Evolutionary conservation across 306 rosid genomes (phyloP), one percentile per base, ranked within the genome.

Genomic region (Macrotyloma uniflorum): DNA sequence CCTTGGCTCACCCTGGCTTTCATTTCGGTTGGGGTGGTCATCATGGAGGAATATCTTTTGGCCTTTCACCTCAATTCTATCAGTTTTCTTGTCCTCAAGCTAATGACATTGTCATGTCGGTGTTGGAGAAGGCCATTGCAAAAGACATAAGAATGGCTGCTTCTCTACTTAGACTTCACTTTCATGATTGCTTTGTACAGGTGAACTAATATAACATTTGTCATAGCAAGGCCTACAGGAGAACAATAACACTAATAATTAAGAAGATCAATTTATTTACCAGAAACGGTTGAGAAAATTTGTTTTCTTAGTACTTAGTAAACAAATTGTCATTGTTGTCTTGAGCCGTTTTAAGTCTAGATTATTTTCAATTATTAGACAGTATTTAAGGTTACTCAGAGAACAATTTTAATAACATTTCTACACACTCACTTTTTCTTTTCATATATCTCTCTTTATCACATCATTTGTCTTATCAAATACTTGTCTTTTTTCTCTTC

Each of bases 131-230:
- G 61, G 91, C 93, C 85, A 83, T 93, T 66, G 71, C 90, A 4
- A 74, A 69, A 55, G 85, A 91, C 23, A 91, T 89, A 8, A 79
- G 94, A 74, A 79, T 83, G 58, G 93, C 96, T 70, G 98, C 98
- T 57, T 91, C 94, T 82, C 83, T 93, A 33, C 94, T 93, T 32
- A 82, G 98, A 70, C 96, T 91, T 69, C 98, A 93, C 74, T 88
- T 93, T 59, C 98, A 93, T 14, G 96, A 90, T 61, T 93, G 98
- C 76, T 93, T 91, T 32, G 98, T 85, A 24, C 96, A 88, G 93
- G 98, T 93, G 1, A 12, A n/a, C 13, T 49, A 46, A 50, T 19
- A 20, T 46, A 22, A 24, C 67, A 55, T 12, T 42, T 43, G 33
- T 67, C 47, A 3, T 67, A 23, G 8, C 1, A 51, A 66, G 14